These are phyloP conservation scores for Panaeolus cyanescens DNA, from an alignment of 768 basidiomycete genomes.

Conservation along the genomic window DNA sequence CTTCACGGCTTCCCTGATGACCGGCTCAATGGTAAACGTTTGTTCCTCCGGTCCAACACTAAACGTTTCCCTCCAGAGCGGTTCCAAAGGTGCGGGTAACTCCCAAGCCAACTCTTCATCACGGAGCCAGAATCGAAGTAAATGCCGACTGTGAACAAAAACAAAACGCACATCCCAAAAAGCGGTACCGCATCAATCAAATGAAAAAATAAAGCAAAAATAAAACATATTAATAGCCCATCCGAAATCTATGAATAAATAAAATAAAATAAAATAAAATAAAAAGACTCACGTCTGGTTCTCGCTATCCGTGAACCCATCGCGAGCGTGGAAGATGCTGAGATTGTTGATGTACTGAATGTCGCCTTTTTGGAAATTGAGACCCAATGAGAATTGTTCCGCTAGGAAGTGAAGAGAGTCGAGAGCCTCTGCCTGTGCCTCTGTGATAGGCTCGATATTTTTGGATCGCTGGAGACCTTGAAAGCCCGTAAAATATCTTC, in stretches of 20 bases:
- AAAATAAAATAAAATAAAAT: background rate
- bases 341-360: conserved; percentile 53
- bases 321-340: conserved; percentile 46
- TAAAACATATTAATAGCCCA: background rate
- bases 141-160: conserved; percentile 31
- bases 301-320: conserved; percentile 40
- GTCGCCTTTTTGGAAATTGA: conserved; percentile 51
- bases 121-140: conserved; percentile 39
- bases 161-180: too few relatives aligned
- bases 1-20: conserved; percentile 24
- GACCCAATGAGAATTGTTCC: conserved; percentile 41
- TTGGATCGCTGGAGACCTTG: conserved; percentile 32
- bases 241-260: background rate
- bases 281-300: conserved; percentile 36
- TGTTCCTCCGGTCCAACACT: conserved; percentile 35
- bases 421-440: conserved; percentile 51
- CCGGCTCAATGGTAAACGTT: conserved; percentile 37
- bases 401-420: conserved; percentile 47
- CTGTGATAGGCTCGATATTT: conserved; percentile 45
- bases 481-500: conserved; percentile 45
- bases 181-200: too few relatives aligned
- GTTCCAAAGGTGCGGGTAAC: conserved; percentile 33
- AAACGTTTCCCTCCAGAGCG: conserved; percentile 37
- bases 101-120: conserved; percentile 43
- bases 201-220: too few relatives aligned